Evolutionary conservation across 2,329 filamentous ascomycete species (phyloP), one percentile per base, ranked within the genome.

Genomic region (Cephalotrichum gorgonifer): DNA sequence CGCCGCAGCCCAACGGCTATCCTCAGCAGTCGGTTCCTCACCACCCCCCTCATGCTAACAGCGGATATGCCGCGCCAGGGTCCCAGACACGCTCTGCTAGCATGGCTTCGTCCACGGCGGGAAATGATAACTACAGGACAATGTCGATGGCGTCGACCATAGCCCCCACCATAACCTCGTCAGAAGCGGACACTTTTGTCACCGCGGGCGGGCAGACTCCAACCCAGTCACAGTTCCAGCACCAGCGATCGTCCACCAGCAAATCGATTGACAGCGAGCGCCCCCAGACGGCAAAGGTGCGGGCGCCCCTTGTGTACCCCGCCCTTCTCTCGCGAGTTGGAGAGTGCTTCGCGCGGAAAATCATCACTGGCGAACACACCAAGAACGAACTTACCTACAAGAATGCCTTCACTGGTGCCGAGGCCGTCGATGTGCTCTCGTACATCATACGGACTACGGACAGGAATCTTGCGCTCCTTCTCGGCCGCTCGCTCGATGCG

Each of bases 301-400:
- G 71, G 57, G 81, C 89, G 4, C 91, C 91, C 3, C 74, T 97
- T 20, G 91, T 97, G 1, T 97, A 98, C 62, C 93, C 93, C 23
- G 93, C 93, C 31, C 71, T 97, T 43, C 73, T 98, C 20, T 97
- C 93, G n/a, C 82, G 86, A 48, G 93, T 98, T 4, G 90, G 87
- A 39, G 87, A 94, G 59, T 89, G 88, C 49, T 97, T 98, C 67
- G 83, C 88, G 47, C 88, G 94, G 58, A 85, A 91, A 64, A 89
- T 98, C 44, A 79, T 83, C 23, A 78, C 90, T 23, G 83, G 85
- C 48, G 93, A 97, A 60, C 82, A 90, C 54, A 89, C 88, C 54
- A 98, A 98, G 75, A 96, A 98, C 72, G 91, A 91, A 50, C 73
- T 98, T 53, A 89, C 91, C 2, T 98, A 98, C 71, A 95, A 95